Base-by-base conservation (phyloP, 345 rosid species). In the Ceriops zippeliana region DNA sequence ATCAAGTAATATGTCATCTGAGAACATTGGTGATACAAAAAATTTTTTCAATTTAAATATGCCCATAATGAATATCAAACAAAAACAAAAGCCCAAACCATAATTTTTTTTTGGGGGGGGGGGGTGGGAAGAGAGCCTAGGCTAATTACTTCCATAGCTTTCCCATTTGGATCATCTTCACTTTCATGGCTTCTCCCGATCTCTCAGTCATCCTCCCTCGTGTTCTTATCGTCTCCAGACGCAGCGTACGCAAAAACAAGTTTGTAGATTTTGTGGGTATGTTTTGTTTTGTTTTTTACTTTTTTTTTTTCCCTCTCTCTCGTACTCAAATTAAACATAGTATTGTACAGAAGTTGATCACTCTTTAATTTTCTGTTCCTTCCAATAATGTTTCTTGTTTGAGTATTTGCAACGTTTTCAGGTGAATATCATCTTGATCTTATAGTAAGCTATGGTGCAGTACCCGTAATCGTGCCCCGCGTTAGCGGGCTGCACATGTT, bases 351-450 rank as follows among this genome's bases (percentile, higher is more conserved):
- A 34, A 34, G 37, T 34, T 42, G 0, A 42, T 42, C 3, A 42
- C 3, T 42, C 17, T 13, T 42, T 15, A 42, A 42, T 13, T 42
- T 42, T 42, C 16, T 13, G 17, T 42, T 38, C 47, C 47, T 38
- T 11, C 47, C 47, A 0, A 11, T 11, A 11, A 38, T 10, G 47
- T 38, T 38, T 34, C 37, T 7, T 7, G 7, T 7, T 34, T 34
- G 5, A 5, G 27, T 9, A n/a, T 54, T 51, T n/a, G 58, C 47
- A 19, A 42, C 17, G 42, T 11, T 54, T 74, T 31, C 89, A 92
- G 98, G 98, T 22, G 96, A 92, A 67, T 92, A 92, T 76, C 98
- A 92, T 78, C 90, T 92, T 42, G 96, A 90, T 86, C 95, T 92
- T 32, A 82, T 92, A 63, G 92, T 90, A 6, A 61, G 82, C 1